Conservation (phyloP, 805 yeast genomes). For the Millerozyma miso region DNA sequence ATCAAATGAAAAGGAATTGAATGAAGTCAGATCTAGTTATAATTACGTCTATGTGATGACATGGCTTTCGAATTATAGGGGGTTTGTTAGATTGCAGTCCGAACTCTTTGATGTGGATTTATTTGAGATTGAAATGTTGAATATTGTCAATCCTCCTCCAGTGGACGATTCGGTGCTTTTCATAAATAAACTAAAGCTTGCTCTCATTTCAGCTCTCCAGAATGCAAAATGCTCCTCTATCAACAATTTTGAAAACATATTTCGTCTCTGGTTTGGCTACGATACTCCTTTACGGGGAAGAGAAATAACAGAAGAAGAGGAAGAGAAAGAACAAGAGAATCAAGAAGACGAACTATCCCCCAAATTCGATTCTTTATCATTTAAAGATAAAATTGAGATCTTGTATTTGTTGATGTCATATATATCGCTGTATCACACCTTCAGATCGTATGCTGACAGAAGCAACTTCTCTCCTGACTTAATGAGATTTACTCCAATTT, state of each 20-base stretch:
- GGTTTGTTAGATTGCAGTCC: constrained; percentile 43
- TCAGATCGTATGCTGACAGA: constrained; percentile 47
- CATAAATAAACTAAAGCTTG: constrained; percentile 39
- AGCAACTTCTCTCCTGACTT: constrained; percentile 18
- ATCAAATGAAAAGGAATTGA: constrained; percentile 7
- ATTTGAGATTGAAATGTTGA: constrained; percentile 58
- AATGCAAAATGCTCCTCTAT: constrained; percentile 29
- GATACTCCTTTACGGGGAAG: constrained; percentile 29
- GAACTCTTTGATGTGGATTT: constrained; percentile 56
- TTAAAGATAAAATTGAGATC: constrained; percentile 48
- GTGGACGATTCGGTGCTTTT: constrained; percentile 33
- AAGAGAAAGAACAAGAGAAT: constrained; percentile 11
- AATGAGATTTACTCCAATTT: constrained; percentile 18
- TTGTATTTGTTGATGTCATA: constrained; percentile 42
- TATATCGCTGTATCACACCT: constrained; percentile 39
- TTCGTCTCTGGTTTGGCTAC: constrained; percentile 30
- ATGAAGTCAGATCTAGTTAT: constrained; percentile 14
- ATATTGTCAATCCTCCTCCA: constrained; percentile 29
- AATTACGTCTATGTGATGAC: constrained; percentile 35
- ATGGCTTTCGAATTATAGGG: constrained; percentile 55
- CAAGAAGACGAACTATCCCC: constrained; percentile 16
- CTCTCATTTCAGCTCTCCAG: constrained; percentile 37
- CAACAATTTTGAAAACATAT: constrained; percentile 29
- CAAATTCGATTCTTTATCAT: constrained; percentile 35
- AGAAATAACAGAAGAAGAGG: constrained; percentile 15